phyloP scores from a whole-genome alignment of 495 filamentous ascomycete genomes.

The Lophiostoma macrostomum region DNA sequence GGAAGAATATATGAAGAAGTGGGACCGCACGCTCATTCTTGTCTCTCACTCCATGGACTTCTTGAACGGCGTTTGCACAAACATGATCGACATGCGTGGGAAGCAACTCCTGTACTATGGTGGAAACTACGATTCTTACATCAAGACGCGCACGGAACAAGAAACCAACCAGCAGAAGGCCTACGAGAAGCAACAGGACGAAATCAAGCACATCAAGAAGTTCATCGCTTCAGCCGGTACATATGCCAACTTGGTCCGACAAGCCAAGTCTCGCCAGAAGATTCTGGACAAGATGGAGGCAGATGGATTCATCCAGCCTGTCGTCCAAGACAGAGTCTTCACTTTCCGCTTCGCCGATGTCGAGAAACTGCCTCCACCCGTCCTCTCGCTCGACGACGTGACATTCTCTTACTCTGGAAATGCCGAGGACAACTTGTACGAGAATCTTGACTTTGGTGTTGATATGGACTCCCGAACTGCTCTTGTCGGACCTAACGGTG shows the following conservation, averaged over 20 bases:
- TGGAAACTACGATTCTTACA: constrained; percentile 98
- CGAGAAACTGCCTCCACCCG: constrained; percentile 94
- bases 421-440: constrained; percentile 85
- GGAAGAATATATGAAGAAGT: constrained; percentile 99
- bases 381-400: constrained; percentile 93
- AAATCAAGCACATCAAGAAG: constrained; percentile 99
- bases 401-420: constrained; percentile 97
- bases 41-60: constrained; percentile 99
- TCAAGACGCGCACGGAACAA: constrained; percentile 91
- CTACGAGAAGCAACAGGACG: constrained; percentile 98
- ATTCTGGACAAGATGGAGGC: constrained; percentile 99
- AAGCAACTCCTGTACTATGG: constrained; percentile 95
- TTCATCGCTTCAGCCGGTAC: constrained; percentile 99
- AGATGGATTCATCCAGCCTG: constrained; percentile 93
- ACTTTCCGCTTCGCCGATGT: constrained; percentile 98
- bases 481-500: constrained; percentile 97
- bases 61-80: constrained; percentile 97
- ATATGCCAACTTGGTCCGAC: constrained; percentile 97
- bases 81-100: constrained; percentile 96
- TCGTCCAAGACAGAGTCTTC: constrained; percentile 83
- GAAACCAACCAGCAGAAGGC: constrained; percentile 98
- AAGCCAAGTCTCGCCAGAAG: constrained; percentile 99
- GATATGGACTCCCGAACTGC: constrained; percentile 99
- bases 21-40: constrained; percentile 94
- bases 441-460: constrained; percentile 94